Evolutionary conservation across 2,329 filamentous ascomycete species (phyloP), one percentile per base, ranked within the genome.

Genomic region (Xylaria digitata): DNA sequence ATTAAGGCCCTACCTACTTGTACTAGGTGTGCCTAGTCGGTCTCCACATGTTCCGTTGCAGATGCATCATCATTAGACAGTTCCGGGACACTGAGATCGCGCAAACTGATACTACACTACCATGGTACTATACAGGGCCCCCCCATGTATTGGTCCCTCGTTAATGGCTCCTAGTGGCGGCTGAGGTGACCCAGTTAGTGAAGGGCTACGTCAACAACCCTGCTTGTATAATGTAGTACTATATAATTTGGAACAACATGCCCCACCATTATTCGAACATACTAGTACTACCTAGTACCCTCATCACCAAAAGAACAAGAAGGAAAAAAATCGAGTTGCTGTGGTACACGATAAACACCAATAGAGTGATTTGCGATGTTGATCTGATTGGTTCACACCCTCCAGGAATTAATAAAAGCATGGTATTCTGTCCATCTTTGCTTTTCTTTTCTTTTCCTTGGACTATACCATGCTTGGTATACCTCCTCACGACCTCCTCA

Each of bases 141-240:
- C 26, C 45, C 52, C 60, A 21, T 53, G 49, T 30, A 15, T 7
- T 8, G 8, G 13, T 26, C 26, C 58, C 58, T 34, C 56, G 30
- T n/a, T 45, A 55, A n/a, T 13, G 37, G 7, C 59, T 54, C 17
- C 63, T 52, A 59, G 32, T 32, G 43, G 53, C 40, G 42, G 48
- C 50, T 49, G 17, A 56, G 26, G 2, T 55, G 37, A 30, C 37
- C 53, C 15, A 43, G 37, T 62, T 63, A 64, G 70, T 68, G 70
- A 71, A 54, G 7, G 59, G 50, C 66, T 74, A 74, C 72, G 73
- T 74, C 73, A 74, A 70, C 70, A 61, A 63, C 70, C 68, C 58
- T 61, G 59, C 61, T 26, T 57, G 19, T 65, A 43, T 61, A 21
- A 48, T 21, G 26, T 37, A 3, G n/a, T 40, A 40, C 11, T 48